phyloP scores from a whole-genome alignment of 1,284 basidiomycete species.

The Rhodofomes roseus region DNA sequence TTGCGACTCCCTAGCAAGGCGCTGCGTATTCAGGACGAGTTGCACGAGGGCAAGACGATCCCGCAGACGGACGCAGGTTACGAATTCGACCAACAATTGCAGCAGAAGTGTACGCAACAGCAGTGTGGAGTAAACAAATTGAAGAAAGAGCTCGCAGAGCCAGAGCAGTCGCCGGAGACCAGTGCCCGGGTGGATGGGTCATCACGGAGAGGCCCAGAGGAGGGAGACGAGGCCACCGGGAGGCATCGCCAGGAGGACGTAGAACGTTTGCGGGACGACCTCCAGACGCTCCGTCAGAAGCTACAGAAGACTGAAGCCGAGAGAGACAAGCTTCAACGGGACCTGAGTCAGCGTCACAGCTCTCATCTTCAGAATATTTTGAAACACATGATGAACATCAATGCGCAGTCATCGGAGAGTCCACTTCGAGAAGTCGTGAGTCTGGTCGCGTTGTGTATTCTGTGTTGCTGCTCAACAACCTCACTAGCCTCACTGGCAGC shows the following conservation, averaged over 20 bases:
- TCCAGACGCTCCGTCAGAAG: background rate
- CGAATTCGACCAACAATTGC: constrained; percentile 11
- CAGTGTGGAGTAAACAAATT: background rate
- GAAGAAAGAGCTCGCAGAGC: too few species aligned
- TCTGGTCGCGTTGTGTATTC: too few species aligned
- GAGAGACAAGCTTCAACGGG: background rate
- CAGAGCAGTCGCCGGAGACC: background rate
- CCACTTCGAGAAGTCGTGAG: too few species aligned
- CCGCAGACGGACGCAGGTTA: constrained; percentile 9
- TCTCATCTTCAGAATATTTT: background rate
- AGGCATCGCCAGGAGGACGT: background rate
- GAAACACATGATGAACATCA: background rate
- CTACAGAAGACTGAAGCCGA: background rate
- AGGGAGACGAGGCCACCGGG: background rate
- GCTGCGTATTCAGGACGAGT: constrained; percentile 14
- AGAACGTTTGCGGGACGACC: background rate
- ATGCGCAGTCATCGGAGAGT: too few species aligned
- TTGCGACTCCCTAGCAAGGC: constrained; percentile 1
- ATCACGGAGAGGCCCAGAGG: background rate
- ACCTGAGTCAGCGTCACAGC: background rate
- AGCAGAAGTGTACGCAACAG: background rate
- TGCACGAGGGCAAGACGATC: constrained; percentile 7
- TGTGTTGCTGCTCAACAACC: too few species aligned
- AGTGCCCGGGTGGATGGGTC: too few species aligned
- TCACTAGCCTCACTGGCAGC: too few species aligned